Evolutionary conservation across 441 rosid genomes (phyloP).

Genomic region (Adansonia madagascariensis): DNA sequence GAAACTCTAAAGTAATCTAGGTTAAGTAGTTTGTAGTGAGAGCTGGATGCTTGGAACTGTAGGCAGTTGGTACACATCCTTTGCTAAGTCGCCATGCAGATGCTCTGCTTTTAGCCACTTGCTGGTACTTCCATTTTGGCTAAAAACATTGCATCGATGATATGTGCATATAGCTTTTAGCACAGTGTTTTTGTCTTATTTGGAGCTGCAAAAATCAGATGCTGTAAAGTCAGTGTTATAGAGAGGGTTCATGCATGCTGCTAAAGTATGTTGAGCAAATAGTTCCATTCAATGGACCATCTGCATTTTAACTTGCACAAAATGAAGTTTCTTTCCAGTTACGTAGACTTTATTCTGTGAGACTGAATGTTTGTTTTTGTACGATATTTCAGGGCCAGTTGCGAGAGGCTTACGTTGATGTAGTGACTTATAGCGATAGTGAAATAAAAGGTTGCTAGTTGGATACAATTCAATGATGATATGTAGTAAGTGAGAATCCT

Average conservation of each 20-base stretch:
- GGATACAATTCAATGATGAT: slow-evolving; percentile 32
- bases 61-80: background rate
- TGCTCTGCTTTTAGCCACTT: background rate
- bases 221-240: background rate
- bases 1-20: background rate
- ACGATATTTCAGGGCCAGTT: slow-evolving; percentile 40
- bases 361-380: slow-evolving; percentile 22
- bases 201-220: background rate
- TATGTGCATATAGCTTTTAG: background rate
- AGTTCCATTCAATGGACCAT: background rate
- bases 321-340: slow-evolving; percentile 3
- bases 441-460: slow-evolving; percentile 27
- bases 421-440: slow-evolving; percentile 24
- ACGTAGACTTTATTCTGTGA: background rate
- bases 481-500: slow-evolving; percentile 51
- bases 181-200: too few species aligned
- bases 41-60: background rate
- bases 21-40: background rate
- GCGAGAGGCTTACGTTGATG: slow-evolving; percentile 32
- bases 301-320: background rate
- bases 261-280: background rate
- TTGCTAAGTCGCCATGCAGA: background rate
- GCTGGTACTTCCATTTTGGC: background rate
- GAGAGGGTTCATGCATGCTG: background rate
- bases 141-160: background rate